These are phyloP conservation scores for Teunomyces lycoperdinae DNA, from an alignment of 805 yeast genomes.

Conservation along the genomic window DNA sequence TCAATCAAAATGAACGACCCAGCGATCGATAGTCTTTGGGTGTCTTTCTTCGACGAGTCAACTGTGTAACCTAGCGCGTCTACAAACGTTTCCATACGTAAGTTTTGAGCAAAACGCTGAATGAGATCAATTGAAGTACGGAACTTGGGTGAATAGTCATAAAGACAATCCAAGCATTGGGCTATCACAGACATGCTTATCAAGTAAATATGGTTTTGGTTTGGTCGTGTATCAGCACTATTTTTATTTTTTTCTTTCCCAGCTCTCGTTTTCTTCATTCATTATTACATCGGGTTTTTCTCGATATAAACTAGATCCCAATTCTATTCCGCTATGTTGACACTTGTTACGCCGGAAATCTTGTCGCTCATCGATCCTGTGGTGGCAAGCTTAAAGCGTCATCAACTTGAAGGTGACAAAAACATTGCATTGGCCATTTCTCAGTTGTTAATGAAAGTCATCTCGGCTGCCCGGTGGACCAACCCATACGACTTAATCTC, in stretches of 20 bases:
- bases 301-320: too few relatives aligned
- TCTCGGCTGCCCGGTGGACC: constrained; percentile 87
- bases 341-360: constrained; percentile 21
- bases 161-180: constrained; percentile 23
- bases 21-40: constrained; percentile 39
- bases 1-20: constrained; percentile 40
- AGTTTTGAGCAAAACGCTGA: constrained; percentile 38
- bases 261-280: background rate
- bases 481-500: constrained; percentile 68
- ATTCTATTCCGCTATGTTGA: background rate
- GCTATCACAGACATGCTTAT: background rate
- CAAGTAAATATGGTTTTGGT: background rate
- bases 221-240: constrained; percentile 1
- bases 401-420: constrained; percentile 79
- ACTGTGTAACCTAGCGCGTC: constrained; percentile 33
- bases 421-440: constrained; percentile 84
- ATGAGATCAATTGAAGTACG: constrained; percentile 34
- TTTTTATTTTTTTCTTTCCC: background rate
- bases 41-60: constrained; percentile 8
- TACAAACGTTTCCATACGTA: constrained; percentile 40
- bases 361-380: constrained; percentile 36
- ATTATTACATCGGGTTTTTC: too few relatives aligned
- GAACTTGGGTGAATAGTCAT: constrained; percentile 31
- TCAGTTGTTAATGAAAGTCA: constrained; percentile 80
- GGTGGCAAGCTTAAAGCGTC: constrained; percentile 64